A percentile compares a stretch with the other conserved stretches of the same genome.
Conservation (phyloP, 1,139 yeast species). For the Magnusiomyces ingens region DNA sequence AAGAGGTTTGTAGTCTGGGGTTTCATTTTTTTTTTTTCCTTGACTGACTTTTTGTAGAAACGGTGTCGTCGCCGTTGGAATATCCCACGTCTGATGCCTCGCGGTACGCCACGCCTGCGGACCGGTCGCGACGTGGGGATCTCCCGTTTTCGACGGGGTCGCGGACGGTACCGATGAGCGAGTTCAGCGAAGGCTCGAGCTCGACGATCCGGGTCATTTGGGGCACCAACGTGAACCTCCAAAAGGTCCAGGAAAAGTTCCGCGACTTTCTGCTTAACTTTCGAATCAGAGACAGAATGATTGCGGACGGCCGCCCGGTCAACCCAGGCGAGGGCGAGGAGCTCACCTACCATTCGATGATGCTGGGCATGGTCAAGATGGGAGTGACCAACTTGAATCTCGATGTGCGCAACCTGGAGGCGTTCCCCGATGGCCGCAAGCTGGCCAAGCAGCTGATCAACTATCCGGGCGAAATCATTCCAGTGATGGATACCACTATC, state of each 20-base stretch:
- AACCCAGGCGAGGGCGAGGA: slow-evolving; percentile 61
- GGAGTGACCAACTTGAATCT: slow-evolving; percentile 79
- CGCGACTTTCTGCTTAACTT: slow-evolving; percentile 79
- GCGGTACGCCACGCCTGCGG: slow-evolving; percentile 9
- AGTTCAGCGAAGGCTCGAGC: slow-evolving; percentile 41
- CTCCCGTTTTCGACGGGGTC: slow-evolving; percentile 14
- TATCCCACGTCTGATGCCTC: slow-evolving; percentile 10
- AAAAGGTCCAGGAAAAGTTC: slow-evolving; percentile 73
- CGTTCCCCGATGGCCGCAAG: slow-evolving; percentile 70
- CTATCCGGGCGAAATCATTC: slow-evolving; percentile 95
- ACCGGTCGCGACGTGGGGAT: slow-evolving; percentile 10
- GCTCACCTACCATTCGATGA: slow-evolving; percentile 62
- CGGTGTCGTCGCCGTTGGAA: slow-evolving; percentile 4
- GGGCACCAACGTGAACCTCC: slow-evolving; percentile 97
- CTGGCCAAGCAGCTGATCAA: slow-evolving; percentile 78
- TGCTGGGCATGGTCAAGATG: slow-evolving; percentile 66
- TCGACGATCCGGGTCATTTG: slow-evolving; percentile 72
- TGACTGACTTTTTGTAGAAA: not conserved
- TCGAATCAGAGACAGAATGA: slow-evolving; percentile 67
- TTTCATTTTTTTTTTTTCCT: slow-evolving; percentile 14
- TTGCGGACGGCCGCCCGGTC: slow-evolving; percentile 44
- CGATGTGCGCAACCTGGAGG: slow-evolving; percentile 72
- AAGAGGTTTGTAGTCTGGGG: not conserved
- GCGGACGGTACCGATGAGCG: slow-evolving; percentile 19
- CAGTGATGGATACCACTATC: slow-evolving; percentile 94